Conservation (phyloP, 1,284 basidiomycete genomes). For the Testicularia cyperi region DNA sequence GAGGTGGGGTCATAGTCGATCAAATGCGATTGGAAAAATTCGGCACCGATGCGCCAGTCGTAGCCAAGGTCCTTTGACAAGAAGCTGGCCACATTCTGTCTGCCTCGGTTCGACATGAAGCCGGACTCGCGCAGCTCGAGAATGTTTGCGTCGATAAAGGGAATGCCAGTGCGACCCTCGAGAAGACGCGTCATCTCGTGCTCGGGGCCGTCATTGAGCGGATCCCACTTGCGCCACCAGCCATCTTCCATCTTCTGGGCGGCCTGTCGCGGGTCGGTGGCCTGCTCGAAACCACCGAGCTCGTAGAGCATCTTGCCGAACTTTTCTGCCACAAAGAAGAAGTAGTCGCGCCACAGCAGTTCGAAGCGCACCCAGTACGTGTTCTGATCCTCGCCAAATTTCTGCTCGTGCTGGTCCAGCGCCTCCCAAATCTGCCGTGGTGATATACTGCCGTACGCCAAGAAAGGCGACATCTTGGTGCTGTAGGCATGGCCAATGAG, state of each 20-base stretch:
- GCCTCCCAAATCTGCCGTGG: slow-evolving; percentile 62
- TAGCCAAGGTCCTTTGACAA: slow-evolving; percentile 63
- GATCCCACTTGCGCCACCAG: slow-evolving; percentile 52
- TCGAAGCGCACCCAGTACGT: slow-evolving; percentile 65
- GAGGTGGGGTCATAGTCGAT: slow-evolving; percentile 54
- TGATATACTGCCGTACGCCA: slow-evolving; percentile 64
- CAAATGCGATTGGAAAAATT: slow-evolving; percentile 64
- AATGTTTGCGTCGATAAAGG: slow-evolving; percentile 67
- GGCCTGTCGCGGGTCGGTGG: slow-evolving; percentile 62
- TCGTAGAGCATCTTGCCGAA: slow-evolving; percentile 62
- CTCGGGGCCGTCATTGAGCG: slow-evolving; percentile 33
- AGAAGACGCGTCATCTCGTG: slow-evolving; percentile 62
- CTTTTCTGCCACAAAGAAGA: slow-evolving; percentile 63
- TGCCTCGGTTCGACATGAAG: slow-evolving; percentile 61
- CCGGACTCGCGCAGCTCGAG: slow-evolving; percentile 64
- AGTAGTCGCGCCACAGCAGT: slow-evolving; percentile 66
- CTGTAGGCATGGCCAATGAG: slow-evolving; percentile 65
- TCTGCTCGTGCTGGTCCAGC: slow-evolving; percentile 59
- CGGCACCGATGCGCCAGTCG: slow-evolving; percentile 67
- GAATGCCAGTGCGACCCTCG: slow-evolving; percentile 65
- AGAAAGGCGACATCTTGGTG: slow-evolving; percentile 66
- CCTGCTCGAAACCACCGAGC: slow-evolving; percentile 62
- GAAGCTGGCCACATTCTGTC: slow-evolving; percentile 67
- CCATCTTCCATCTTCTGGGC: slow-evolving; percentile 59
- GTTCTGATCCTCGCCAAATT: slow-evolving; percentile 60